These are phyloP conservation scores for Candida labiduridarum DNA, from an alignment of 1,139 yeast species.

Conservation along the genomic window DNA sequence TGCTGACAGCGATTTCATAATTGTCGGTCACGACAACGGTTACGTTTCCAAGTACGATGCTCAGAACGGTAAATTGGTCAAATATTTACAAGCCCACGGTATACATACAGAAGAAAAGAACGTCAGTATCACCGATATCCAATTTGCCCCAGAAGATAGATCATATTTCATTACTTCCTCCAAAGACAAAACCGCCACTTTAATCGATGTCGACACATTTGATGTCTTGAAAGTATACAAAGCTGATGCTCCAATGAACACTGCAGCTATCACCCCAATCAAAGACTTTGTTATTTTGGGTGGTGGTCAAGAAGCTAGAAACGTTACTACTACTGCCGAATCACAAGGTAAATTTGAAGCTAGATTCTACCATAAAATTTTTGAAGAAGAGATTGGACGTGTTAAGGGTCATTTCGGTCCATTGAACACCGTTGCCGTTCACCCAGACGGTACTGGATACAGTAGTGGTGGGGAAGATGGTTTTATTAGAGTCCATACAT, in stretches of 20 bases:
- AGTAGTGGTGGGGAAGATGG: conserved; percentile 99
- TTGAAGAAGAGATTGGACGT: conserved; percentile 95
- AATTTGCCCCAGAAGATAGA: conserved; percentile 77
- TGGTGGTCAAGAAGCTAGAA: conserved; percentile 99
- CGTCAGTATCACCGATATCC: conserved; percentile 74
- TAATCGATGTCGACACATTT: conserved; percentile 78
- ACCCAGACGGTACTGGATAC: conserved; percentile 91
- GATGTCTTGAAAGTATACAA: conserved; percentile 72
- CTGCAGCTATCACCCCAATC: conserved; percentile 90
- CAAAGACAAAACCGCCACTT: conserved; percentile 85
- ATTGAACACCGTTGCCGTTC: conserved; percentile 87
- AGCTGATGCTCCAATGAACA: conserved; percentile 93
- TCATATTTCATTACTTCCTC: conserved; percentile 92
- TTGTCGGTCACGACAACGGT: conserved; percentile 91
- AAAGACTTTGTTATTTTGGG: conserved; percentile 93
- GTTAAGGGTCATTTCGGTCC: conserved; percentile 99
- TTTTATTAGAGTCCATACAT: conserved; percentile 89
- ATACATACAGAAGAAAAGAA: conserved; percentile 59
- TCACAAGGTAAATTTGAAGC: conserved; percentile 97
- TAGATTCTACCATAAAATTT: conserved; percentile 91
- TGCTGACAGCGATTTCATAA: conserved; percentile 68
- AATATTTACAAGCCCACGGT: conserved; percentile 64
- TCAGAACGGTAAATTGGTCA: conserved; percentile 67
- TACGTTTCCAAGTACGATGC: conserved; percentile 79
- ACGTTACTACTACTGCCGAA: conserved; percentile 93